Evolutionary conservation across 106 monocot species (phyloP).

Genomic region (Vanilla planifolia): DNA sequence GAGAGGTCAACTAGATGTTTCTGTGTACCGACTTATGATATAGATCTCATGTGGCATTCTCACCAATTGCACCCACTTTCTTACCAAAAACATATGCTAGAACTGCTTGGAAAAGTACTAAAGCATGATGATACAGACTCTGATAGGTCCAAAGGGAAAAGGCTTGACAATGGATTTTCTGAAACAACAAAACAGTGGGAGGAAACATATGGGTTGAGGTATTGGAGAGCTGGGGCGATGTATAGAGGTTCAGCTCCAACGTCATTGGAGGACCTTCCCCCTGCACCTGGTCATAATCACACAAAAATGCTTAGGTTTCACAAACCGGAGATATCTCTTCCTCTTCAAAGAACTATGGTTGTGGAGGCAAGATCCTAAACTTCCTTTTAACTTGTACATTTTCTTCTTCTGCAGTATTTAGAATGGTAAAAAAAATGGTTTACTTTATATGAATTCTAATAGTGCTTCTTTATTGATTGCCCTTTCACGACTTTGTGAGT

Average conservation of each 20-base stretch:
- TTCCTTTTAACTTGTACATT: not conserved
- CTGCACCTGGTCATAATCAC: not conserved
- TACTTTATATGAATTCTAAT: not conserved
- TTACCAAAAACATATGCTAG: conserved; percentile 68
- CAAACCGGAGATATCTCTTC: conserved; percentile 14
- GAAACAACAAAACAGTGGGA: conserved; percentile 77
- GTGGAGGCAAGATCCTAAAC: conserved; percentile 48
- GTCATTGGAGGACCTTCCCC: conserved; percentile 22
- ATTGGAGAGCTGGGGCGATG: conserved; percentile 91
- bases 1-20: conserved; percentile 54
- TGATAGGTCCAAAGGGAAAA: conserved; percentile 76
- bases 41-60: conserved; percentile 96
- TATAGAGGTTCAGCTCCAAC: conserved; percentile 52
- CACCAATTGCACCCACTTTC: conserved; percentile 78
- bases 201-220: conserved; percentile 68
- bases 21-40: conserved; percentile 88
- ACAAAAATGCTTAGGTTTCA: not conserved
- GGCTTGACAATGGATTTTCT: conserved; percentile 75
- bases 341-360: conserved; percentile 31
- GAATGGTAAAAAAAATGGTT: not conserved
- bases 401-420: not conserved
- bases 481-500: not conserved
- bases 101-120: conserved; percentile 63
- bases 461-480: not conserved
- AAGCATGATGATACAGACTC: conserved; percentile 95